A percentile compares a stretch with the other conserved stretches of the same genome.
Conservation (phyloP, 805 yeast species). For the Hyphopichia homilentoma region DNA sequence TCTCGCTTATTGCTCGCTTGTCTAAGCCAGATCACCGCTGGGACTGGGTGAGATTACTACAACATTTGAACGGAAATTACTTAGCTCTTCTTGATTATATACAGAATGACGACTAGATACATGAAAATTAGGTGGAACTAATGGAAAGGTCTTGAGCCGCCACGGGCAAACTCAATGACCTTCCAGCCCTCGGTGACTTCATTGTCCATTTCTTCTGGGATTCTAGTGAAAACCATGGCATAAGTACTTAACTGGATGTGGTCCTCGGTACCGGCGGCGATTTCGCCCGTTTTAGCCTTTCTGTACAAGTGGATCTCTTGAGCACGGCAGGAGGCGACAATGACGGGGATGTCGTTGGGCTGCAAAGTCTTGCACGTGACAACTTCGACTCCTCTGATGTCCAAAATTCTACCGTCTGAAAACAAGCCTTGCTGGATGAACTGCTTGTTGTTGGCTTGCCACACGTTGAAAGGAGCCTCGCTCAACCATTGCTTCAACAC, state of each 20-base stretch:
- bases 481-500: conserved; percentile 87
- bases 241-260: conserved; percentile 90
- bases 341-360: conserved; percentile 88
- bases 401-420: conserved; percentile 88
- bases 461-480: conserved; percentile 94
- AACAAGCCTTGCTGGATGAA: conserved; percentile 86
- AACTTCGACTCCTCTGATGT: conserved; percentile 92
- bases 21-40: no score
- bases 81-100: no score
- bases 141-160: conserved; percentile 80
- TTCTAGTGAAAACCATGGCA: conserved; percentile 91
- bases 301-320: conserved; percentile 91
- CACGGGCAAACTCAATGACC: conserved; percentile 89
- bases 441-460: conserved; percentile 90
- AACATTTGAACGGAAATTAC: no score
- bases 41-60: no score
- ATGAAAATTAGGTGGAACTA: no score
- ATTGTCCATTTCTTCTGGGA: conserved; percentile 88
- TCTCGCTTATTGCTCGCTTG: no score
- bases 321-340: conserved; percentile 92
- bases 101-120: no score
- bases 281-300: conserved; percentile 86
- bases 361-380: conserved; percentile 82
- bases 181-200: conserved; percentile 96
- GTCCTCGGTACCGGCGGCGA: conserved; percentile 94